Conservation (phyloP, 2,329 filamentous ascomycete species). For the Fusarium praegraminearum region DNA sequence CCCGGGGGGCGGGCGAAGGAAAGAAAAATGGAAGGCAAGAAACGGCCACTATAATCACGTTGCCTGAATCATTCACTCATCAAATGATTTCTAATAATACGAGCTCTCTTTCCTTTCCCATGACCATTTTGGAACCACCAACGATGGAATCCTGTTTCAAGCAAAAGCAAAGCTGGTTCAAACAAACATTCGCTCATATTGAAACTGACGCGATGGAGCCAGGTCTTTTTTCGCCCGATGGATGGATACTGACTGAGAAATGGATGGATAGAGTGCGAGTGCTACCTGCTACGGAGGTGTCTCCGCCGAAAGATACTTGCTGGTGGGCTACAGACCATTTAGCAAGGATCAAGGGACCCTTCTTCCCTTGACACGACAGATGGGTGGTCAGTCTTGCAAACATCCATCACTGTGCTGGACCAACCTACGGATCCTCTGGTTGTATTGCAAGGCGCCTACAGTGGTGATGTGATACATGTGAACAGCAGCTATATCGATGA, state of each 20-base stretch:
- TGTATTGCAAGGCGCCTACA: slow-evolving; percentile 16
- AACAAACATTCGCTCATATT: slow-evolving; percentile 12
- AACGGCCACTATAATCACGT: slow-evolving; percentile 29
- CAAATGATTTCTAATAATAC: not conserved
- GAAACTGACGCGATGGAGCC: slow-evolving; percentile 9
- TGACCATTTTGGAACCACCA: not conserved
- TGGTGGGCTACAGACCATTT: not conserved
- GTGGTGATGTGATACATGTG: slow-evolving; percentile 5
- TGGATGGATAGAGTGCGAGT: not conserved
- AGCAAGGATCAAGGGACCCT: slow-evolving; percentile 32
- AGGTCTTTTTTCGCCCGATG: not conserved
- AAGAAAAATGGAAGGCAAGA: slow-evolving; percentile 27
- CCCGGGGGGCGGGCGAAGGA: slow-evolving; percentile 17
- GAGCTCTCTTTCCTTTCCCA: not conserved
- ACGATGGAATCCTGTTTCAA: slow-evolving; percentile 1
- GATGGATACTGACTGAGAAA: not conserved
- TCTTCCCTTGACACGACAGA: slow-evolving; percentile 20
- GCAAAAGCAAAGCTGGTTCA: slow-evolving; percentile 21
- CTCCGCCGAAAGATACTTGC: slow-evolving; percentile 8
- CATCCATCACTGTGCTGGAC: not conserved
- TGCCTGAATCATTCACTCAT: slow-evolving; percentile 31
- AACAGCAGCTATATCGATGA: not conserved
- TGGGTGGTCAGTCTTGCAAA: slow-evolving; percentile 6
- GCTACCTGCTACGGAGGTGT: slow-evolving; percentile 8
- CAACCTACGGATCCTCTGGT: not conserved